These are phyloP conservation scores for Monilinia polystroma DNA, from an alignment of 2,329 filamentous ascomycete genomes.

Conservation along the genomic window DNA sequence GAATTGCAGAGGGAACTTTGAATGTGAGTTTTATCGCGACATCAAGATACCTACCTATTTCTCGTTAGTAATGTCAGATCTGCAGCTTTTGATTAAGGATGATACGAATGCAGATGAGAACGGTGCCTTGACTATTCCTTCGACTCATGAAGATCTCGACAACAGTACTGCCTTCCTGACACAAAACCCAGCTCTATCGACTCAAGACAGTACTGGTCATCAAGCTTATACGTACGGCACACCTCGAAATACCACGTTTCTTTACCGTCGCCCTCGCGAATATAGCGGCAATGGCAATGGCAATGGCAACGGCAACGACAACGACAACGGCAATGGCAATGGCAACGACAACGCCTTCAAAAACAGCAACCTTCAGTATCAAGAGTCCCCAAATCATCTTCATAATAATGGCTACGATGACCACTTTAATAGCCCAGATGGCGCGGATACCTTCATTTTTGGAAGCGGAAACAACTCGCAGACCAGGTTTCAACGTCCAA, in stretches of 20 bases:
- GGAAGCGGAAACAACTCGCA: constrained; percentile 31
- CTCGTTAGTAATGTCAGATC: constrained; percentile 25
- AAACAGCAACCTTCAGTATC: constrained; percentile 19
- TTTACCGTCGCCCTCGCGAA: constrained; percentile 23
- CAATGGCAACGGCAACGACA: too few relatives aligned
- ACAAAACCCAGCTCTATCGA: constrained; percentile 26
- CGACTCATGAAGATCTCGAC: constrained; percentile 19
- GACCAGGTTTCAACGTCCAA: constrained; percentile 27
- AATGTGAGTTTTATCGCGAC: constrained; percentile 31
- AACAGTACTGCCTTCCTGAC: constrained; percentile 27
- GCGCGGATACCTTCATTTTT: constrained; percentile 31
- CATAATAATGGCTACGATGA: constrained; percentile 32
- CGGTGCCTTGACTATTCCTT: constrained; percentile 24
- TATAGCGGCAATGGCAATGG: neutral
- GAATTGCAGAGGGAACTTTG: constrained; percentile 49
- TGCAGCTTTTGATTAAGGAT: constrained; percentile 36
- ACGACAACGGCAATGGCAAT: too few relatives aligned
- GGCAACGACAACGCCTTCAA: constrained; percentile 26
- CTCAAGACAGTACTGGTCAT: constrained; percentile 25
- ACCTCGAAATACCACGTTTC: constrained; percentile 28
- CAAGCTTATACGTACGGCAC: constrained; percentile 34
- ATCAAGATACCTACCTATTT: neutral
- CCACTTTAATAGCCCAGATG: constrained; percentile 28
- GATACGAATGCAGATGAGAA: constrained; percentile 27
- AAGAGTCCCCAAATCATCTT: constrained; percentile 26